Base-by-base conservation (phyloP, 345 rosid species). In the Anacardium occidentale region DNA sequence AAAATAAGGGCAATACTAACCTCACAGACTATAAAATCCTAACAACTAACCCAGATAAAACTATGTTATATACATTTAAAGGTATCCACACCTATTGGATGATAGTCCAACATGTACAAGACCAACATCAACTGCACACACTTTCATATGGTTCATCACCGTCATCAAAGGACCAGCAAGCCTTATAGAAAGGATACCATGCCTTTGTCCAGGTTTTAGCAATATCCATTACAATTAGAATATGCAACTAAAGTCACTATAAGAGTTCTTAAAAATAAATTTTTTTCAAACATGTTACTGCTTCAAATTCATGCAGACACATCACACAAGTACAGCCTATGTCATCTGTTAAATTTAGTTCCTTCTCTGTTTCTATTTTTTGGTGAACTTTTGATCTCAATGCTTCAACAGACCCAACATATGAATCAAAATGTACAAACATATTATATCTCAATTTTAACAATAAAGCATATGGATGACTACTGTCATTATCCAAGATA, bases 321-420 rank as follows among this genome's bases (percentile, higher is more conserved):
- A 14, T 32, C 64, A 61, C 7, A 57, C 62, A 57, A 57, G 12
- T 22, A 32, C 62, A 57, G 62, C 62, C 62, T 58, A 58, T 12
- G 15, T 2, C 25, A 58, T 15, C 62, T 24, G 7, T 58, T 32
- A 60, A 18, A 60, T 32, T 34, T 15, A 34, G 0, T 60, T 60
- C 44, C 42, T 37, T 34, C 12, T 60, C 22, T 32, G n/a, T 60
- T 17, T 17, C 15, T 2, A 59, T 7, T 59, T 60, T 15, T 10
- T 0, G 45, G 32, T 14, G 64, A 18, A 29, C 20, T 12, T 60
- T 54, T 54, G 25, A 2, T 1, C 20, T 54, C 26, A 54, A 3
- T 10, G 10, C 32, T 29, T 26, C 62, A 58, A 13, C 62, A 58
- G 37, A 58, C 37, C 8, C 34, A 58, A 54, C 6, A 54, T 5